Evolutionary conservation across 129 eudicot genomes (phyloP), one percentile per base, ranked within the genome.

Genomic region (Artemisia argyi): DNA sequence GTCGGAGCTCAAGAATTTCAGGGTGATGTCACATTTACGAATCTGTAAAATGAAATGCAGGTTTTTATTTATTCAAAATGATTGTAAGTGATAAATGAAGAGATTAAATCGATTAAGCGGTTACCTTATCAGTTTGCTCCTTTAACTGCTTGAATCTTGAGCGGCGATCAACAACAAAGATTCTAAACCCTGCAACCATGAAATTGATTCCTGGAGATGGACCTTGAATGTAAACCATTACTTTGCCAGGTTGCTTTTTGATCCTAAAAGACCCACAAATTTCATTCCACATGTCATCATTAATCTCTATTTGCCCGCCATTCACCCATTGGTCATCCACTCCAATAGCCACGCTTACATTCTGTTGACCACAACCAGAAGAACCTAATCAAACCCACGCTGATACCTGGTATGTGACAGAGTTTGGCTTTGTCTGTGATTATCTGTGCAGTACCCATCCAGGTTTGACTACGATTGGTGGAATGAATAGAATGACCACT

Each of bases 361-460:
- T 79, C 59, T 93, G 96, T 11, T 95, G 86, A 28, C 82, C 66
- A 26, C 80, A 67, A 55, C 88, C 85, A 65, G 81, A 81, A n/a
- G 71, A 74, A n/a, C 85, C 87, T 54, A 89, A 61, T 19, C 85
- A 78, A 65, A 93, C 96, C 98, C 98, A 93, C 49, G 90, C 98
- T 12, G 95, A 93, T n/a, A 93, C 96, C 76, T 93, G 98, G 79
- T 93, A 87, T 5, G 96, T 93, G 78, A 85, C 20, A 85, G 66
- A 85, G 88, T 76, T 87, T 74, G 16, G 89, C 55, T 64, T 85
- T 88, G 49, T 89, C 92, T 1, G 98, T 87, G 5, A 57, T 87
- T 52, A 68, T 81, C 79, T 90, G 91, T 48, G 96, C 94, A 3
- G 94, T 94, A 64, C 93, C 94, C 89, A 87, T 87, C 94, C 94